Evolutionary conservation across 148 eudicot species (phyloP), one percentile per base, ranked within the genome.

Genomic region (Rhododendron molle): DNA sequence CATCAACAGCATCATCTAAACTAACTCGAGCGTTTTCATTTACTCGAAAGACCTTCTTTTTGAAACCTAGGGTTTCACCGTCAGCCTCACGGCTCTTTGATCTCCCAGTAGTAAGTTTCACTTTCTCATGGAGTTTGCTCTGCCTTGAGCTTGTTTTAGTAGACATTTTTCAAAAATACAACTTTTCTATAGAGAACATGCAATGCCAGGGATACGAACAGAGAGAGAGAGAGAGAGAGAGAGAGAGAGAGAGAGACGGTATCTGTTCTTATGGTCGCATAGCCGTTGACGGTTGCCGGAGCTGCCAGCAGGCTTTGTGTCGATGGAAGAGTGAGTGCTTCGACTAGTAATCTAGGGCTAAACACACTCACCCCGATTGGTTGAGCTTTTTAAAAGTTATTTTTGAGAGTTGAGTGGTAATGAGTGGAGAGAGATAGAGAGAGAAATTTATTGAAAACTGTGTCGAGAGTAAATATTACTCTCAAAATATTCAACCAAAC

Each of bases 41-140:
- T 34, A 83, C 78, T 30, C 38, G 78, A 67, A 65, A 77, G 47
- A 77, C 81, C 65, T 80, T 87, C 38, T 85, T 83, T 60, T 85
- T 58, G 54, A 23, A 36, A 28, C 4, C 81, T 83, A 60, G 38
- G 81, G 86, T 69, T 73, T 43, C 78, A n/a, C 21, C 76, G 58
- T 47, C 86, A 52, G 32, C 78, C 28, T 58, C 32, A 20, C 18
- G 50, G 4, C 28, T 50, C 54, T 73, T 83, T 28, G 87, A 87
- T 62, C 80, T 83, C 20, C 86, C 82, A 21, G 76, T 36, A 38
- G 82, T 72, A 79, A 83, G n/a, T 77, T 83, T 89, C 54, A 80
- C 88, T 84, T 44, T 87, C 40, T 67, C 87, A 23, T 32, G 80
- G 78, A 80, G 52, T 18, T 60, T 86, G 74, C 44, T 74, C 85